Evolutionary conservation across 345 rosid genomes (phyloP).

Genomic region (Pistacia vera): DNA sequence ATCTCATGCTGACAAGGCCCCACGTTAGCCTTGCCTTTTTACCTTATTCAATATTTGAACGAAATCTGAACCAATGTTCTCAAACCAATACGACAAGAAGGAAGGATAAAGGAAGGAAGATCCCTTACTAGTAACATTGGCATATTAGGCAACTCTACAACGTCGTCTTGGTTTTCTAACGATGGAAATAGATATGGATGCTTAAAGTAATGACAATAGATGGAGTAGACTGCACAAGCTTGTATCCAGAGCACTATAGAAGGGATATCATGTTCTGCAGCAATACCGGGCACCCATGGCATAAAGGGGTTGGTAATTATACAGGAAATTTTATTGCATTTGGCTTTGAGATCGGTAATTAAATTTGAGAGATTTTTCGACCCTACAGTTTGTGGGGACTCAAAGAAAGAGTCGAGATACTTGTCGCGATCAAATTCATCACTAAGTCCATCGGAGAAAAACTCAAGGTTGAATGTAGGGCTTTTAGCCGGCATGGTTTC

Average conservation of each 20-base stretch:
- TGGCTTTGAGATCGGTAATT: constrained; percentile 21
- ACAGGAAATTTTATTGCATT: constrained; percentile 27
- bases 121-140: constrained; percentile 41
- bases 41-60: constrained; percentile 33
- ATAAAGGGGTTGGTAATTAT: constrained; percentile 40
- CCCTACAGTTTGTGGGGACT: constrained; percentile 34
- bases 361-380: constrained; percentile 36
- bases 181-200: constrained; percentile 33
- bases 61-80: constrained; percentile 21
- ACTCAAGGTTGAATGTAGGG: constrained; percentile 31
- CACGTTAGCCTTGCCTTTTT: too few relatives aligned
- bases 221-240: constrained; percentile 42
- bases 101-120: constrained; percentile 52
- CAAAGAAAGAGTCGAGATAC: background rate
- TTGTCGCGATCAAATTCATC: constrained; percentile 41
- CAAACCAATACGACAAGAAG: constrained; percentile 17
- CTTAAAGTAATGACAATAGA: constrained; percentile 49
- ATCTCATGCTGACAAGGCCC: too few relatives aligned
- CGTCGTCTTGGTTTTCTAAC: constrained; percentile 26
- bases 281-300: constrained; percentile 56
- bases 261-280: constrained; percentile 41
- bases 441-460: constrained; percentile 53
- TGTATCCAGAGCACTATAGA: constrained; percentile 61
- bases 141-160: constrained; percentile 40
- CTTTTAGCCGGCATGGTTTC: constrained; percentile 6